Evolutionary conservation across 768 basidiomycete species (phyloP).

Genomic region (Podaxis sp.): DNA sequence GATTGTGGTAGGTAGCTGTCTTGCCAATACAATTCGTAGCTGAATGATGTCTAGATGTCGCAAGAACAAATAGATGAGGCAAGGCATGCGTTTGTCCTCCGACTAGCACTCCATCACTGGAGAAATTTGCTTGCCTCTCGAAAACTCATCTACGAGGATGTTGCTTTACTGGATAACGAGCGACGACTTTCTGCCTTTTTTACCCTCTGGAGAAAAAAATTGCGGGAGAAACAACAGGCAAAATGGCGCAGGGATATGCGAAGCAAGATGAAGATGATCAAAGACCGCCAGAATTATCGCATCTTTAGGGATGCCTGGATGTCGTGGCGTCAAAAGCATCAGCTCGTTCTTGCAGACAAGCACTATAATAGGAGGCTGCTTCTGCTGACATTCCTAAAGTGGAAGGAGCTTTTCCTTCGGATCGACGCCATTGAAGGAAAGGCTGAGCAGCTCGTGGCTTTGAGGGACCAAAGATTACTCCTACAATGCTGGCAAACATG

Average conservation of each 20-base stretch:
- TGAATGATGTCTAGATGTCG: conserved; percentile 54
- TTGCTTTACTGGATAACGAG: conserved; percentile 40
- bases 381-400: conserved; percentile 43
- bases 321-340: conserved; percentile 63
- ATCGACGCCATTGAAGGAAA: conserved; percentile 43
- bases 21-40: too few relatives aligned
- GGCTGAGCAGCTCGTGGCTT: conserved; percentile 48
- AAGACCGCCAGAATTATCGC: conserved; percentile 52
- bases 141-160: conserved; percentile 39
- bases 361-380: conserved; percentile 46
- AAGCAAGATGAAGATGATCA: conserved; percentile 59
- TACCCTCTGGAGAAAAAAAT: conserved; percentile 49
- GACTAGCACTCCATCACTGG: conserved; percentile 62
- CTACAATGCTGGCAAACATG: conserved; percentile 56
- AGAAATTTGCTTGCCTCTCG: conserved; percentile 36
- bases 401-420: conserved; percentile 46
- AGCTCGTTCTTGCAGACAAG: conserved; percentile 48
- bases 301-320: conserved; percentile 59
- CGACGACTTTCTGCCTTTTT: conserved; percentile 44
- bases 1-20: conserved; percentile 57
- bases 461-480: conserved; percentile 33
- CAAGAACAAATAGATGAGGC: conserved; percentile 67
- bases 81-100: conserved; percentile 62
- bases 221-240: conserved; percentile 53
- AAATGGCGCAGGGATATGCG: conserved; percentile 74